Conservation (phyloP, 441 rosid genomes). For the Flueggea neowawraea region DNA sequence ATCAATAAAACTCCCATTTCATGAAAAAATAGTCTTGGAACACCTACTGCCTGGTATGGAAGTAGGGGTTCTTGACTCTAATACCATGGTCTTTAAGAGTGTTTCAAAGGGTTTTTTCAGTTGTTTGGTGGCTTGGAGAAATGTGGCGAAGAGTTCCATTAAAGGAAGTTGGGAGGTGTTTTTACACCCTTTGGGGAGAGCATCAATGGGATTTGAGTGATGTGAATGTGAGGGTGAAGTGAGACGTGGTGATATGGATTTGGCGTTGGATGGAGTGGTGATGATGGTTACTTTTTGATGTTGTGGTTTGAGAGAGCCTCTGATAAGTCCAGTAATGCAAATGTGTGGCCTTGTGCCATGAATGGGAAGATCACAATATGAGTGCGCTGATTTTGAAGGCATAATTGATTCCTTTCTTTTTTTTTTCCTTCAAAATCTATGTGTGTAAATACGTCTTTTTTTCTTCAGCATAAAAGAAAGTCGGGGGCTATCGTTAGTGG, state of each 20-base stretch:
- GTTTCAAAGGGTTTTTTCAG: slow-evolving; percentile 24
- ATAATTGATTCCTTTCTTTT: too few species aligned
- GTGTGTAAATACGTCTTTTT: too few species aligned
- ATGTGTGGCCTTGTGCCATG: slow-evolving; percentile 36
- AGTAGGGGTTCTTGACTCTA: neutral
- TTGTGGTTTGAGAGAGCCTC: slow-evolving; percentile 13
- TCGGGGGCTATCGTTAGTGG: too few species aligned
- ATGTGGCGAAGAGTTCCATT: slow-evolving; percentile 9
- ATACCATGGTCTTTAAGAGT: slow-evolving; percentile 6
- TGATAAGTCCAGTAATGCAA: slow-evolving; percentile 27
- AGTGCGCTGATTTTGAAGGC: neutral
- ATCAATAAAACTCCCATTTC: slow-evolving; percentile 24
- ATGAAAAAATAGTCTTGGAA: slow-evolving; percentile 26
- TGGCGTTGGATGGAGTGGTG: slow-evolving; percentile 24
- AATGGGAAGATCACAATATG: slow-evolving; percentile 30
- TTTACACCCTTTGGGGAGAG: slow-evolving; percentile 11
- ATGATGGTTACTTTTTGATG: slow-evolving; percentile 14
- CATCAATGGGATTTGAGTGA: slow-evolving; percentile 2
- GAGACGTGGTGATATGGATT: neutral
- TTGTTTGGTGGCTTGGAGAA: slow-evolving; percentile 15
- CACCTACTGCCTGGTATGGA: slow-evolving; percentile 9
- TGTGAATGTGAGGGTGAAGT: too few species aligned
- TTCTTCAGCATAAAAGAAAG: too few species aligned
- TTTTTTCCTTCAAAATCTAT: too few species aligned
- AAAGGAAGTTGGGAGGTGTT: slow-evolving; percentile 24